phyloP scores from a whole-genome alignment of 2,329 filamentous ascomycete species.

The Colletotrichum sojae region DNA sequence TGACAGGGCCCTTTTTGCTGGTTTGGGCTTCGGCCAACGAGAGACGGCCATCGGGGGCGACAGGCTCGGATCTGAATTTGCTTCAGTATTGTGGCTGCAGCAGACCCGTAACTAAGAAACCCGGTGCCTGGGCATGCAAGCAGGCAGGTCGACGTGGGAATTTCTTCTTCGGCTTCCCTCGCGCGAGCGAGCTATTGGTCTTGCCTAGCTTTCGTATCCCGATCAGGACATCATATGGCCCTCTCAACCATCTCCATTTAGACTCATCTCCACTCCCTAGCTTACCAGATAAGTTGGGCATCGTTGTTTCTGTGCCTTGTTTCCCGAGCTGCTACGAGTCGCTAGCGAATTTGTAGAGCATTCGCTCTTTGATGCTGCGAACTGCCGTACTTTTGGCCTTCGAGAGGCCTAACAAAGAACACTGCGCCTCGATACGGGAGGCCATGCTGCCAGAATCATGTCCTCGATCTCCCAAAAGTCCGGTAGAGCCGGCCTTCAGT shows the following conservation, averaged over 20 bases:
- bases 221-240: not conserved
- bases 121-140: no score
- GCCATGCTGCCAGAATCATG: not conserved
- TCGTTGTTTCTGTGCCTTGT: not conserved
- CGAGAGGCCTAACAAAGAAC: slow-evolving; percentile 20
- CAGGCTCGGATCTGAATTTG: slow-evolving; percentile 12
- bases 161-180: not conserved
- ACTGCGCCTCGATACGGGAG: slow-evolving; percentile 20
- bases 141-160: not conserved
- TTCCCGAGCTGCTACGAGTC: not conserved
- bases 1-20: not conserved
- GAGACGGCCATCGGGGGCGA: not conserved
- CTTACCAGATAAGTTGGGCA: not conserved
- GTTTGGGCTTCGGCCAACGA: not conserved
- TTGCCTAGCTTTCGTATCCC: not conserved
- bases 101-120: not conserved
- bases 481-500: slow-evolving; percentile 18
- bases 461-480: slow-evolving; percentile 9
- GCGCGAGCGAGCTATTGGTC: slow-evolving; percentile 19
- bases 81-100: slow-evolving; percentile 27
- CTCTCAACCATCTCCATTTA: not conserved
- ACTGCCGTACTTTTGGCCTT: not conserved
- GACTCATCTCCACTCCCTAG: not conserved
- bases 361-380: slow-evolving; percentile 4
- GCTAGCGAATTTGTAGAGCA: not conserved